Percentiles rank a stretch among this genome's conserved stretches.
Evolutionary conservation across 805 yeast genomes (phyloP).

Genomic region (Schizosaccharomyces osmophilus): DNA sequence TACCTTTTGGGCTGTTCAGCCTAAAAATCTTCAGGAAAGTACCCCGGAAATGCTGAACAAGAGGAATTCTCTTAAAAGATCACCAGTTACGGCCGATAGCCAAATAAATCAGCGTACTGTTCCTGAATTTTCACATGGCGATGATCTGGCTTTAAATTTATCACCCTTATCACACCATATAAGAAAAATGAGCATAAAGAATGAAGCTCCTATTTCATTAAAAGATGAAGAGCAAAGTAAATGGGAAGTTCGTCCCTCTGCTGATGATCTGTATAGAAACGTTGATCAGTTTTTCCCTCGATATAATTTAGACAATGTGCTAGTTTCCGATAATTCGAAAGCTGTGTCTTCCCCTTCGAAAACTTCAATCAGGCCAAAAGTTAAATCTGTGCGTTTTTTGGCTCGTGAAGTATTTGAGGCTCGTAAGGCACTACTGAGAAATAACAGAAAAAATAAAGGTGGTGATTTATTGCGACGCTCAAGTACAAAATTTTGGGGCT

Average conservation of each 20-base stretch:
- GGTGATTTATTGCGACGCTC: conserved; percentile 31
- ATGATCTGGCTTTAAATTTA: background rate
- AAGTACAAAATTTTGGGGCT: conserved; percentile 96
- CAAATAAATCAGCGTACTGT: background rate
- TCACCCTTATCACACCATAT: background rate
- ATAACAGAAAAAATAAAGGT: conserved; percentile 3
- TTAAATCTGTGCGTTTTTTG: conserved; percentile 79
- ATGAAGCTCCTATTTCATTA: background rate
- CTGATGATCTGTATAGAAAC: conserved; percentile 78
- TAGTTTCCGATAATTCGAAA: conserved; percentile 42
- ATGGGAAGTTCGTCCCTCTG: conserved; percentile 77
- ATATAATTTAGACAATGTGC: conserved; percentile 62
- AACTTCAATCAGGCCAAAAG: conserved; percentile 18
- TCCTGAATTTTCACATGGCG: background rate
- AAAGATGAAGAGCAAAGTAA: conserved; percentile 1
- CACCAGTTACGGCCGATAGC: background rate
- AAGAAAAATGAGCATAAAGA: background rate
- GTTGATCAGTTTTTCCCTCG: conserved; percentile 80
- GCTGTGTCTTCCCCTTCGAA: background rate
- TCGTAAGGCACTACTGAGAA: conserved; percentile 12
- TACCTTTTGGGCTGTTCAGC: background rate
- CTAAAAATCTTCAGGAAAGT: background rate
- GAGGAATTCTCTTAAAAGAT: background rate
- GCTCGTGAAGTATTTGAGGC: conserved; percentile 72
- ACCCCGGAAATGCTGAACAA: background rate